A percentile compares a stretch with the other conserved stretches of the same genome.
These are phyloP conservation scores for Daldinia grandis DNA, from an alignment of 495 filamentous ascomycete species.

Conservation along the genomic window DNA sequence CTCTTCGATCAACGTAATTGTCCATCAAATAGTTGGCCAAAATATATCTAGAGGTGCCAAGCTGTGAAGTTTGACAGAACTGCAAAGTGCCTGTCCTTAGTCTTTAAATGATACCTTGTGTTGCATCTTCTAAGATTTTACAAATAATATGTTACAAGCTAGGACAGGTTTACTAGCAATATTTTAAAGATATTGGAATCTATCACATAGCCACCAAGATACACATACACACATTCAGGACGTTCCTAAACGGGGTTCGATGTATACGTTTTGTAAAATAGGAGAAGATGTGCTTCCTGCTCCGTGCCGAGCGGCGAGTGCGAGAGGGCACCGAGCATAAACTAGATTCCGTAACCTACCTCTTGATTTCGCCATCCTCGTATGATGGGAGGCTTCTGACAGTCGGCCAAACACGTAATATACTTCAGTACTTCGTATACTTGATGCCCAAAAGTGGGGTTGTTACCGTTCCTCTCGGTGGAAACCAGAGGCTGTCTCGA, in stretches of 20 bases:
- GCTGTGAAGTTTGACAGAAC: constrained; percentile 9
- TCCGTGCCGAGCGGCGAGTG: constrained; percentile 11
- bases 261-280: not conserved
- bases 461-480: constrained; percentile 32
- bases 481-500: constrained; percentile 41
- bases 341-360: not conserved
- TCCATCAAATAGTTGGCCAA: not conserved
- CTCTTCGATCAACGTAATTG: not conserved
- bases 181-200: not conserved
- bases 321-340: constrained; percentile 9
- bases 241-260: not conserved
- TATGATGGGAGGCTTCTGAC: constrained; percentile 22
- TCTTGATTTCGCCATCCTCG: not conserved
- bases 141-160: not conserved
- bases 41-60: not conserved
- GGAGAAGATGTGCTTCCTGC: not conserved
- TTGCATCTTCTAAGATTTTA: not conserved
- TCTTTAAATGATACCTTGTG: not conserved
- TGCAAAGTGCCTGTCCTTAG: constrained; percentile 7
- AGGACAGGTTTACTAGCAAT: constrained; percentile 5
- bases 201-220: not conserved
- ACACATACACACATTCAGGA: not conserved
- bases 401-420: not conserved
- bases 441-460: constrained; percentile 38
- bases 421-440: constrained; percentile 30